Evolutionary conservation across 2,329 filamentous ascomycete species (phyloP).

Genomic region (Cryphonectria nitschkei): DNA sequence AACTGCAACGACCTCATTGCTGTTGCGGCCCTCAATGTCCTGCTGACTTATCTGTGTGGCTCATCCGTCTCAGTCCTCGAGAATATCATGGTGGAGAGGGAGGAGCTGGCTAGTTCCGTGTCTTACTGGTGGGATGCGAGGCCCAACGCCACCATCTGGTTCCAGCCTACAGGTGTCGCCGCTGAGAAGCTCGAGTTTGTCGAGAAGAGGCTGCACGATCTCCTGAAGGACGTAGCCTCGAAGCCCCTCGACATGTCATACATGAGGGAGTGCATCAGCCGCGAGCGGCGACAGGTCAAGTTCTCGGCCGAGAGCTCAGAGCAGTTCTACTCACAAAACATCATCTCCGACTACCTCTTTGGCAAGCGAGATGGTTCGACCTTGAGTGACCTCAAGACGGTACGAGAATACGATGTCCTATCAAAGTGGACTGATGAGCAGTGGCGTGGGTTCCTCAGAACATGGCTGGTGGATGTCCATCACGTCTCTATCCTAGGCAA

Average conservation of each 20-base stretch:
- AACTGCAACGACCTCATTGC: constrained; percentile 71
- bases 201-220: constrained; percentile 81
- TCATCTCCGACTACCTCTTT: constrained; percentile 92
- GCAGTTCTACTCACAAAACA: constrained; percentile 78
- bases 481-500: constrained; percentile 89
- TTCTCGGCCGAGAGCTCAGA: constrained; percentile 82
- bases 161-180: constrained; percentile 83
- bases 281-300: constrained; percentile 80
- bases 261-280: constrained; percentile 81
- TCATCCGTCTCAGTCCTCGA: constrained; percentile 92
- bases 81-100: constrained; percentile 89
- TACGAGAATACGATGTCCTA: constrained; percentile 68
- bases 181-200: constrained; percentile 84
- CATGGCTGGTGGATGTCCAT: constrained; percentile 82
- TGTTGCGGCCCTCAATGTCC: constrained; percentile 74
- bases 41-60: constrained; percentile 86
- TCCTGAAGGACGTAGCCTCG: constrained; percentile 78
- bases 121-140: constrained; percentile 78
- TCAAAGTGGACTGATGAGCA: constrained; percentile 79
- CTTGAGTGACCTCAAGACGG: constrained; percentile 60
- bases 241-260: constrained; percentile 89
- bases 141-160: constrained; percentile 81
- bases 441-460: constrained; percentile 81
- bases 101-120: constrained; percentile 87
- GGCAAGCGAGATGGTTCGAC: constrained; percentile 83